Evolutionary conservation across 2,329 filamentous ascomycete genomes (phyloP), one percentile per base, ranked within the genome.

Genomic region (Fusarium decemcellulare): DNA sequence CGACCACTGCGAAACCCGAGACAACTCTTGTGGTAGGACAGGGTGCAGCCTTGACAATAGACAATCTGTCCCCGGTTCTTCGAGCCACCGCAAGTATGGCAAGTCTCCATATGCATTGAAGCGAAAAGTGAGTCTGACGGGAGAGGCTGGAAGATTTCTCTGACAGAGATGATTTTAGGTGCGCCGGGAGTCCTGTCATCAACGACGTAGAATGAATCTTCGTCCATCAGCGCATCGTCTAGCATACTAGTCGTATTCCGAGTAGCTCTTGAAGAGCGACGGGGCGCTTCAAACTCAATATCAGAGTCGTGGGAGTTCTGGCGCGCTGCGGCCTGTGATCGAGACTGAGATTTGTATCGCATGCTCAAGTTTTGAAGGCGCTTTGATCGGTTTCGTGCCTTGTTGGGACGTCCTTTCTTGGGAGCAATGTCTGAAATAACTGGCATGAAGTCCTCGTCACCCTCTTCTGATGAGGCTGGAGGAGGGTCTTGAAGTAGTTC

Each of bases 1-100:
- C 96, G 88, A 12, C 79, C 83, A 54, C 87, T 88, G 52, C 96
- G 89, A 51, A 86, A 84, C 1, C 95, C 94, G 30, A 99, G 85
- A 76, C 96, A 99, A 42, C 82, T 82, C 78, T 93, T 93, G 80
- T 99, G 96, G 72, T 94, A 97, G 0, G 92, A 87, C 50, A 91
- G 84, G 2, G 91, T 94, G 77, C 96, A 99, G 32, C 96, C 96
- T 81, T 99, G 97, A 72, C 96, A 99, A 75, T 91, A 91, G 36
- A 99, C 87, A 27, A 99, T 83, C 40, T 88, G 84, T 1, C 93
- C 94, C 15, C 78, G 80, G n/a, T 82, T 80, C 50, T 81, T 82
- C 6, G 78, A 77, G 12, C 77, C 74, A 16, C 71, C 63, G 76
- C 96, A 99, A 4, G 89, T 86, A 70, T 93, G 91, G 78, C 96